Base-by-base conservation (phyloP, 495 filamentous ascomycete species). In the Hypoxylon subgilvum region DNA sequence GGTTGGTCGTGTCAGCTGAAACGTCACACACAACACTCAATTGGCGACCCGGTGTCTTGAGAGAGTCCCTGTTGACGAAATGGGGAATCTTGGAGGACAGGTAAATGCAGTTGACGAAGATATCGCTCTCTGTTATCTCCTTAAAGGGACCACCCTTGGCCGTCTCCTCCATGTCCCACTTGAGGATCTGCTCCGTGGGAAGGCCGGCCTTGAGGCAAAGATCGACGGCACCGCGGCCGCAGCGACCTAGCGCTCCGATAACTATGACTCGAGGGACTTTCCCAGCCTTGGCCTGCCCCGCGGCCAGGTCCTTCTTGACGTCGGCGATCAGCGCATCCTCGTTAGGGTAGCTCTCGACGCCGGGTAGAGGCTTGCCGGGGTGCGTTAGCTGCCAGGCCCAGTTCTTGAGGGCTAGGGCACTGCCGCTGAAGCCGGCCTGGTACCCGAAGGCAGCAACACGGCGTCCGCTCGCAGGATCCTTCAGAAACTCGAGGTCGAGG, bases 161-260 rank as follows among this genome's bases (percentile, higher is more conserved):
- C n/a, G 93, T 97, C 82, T 97, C 94, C 1, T 79, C 85, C 74
- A 98, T 81, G 79, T 97, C 94, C 93, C 93, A 97, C 79, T 92
- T 84, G 64, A 93, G 72, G 61, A 96, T 84, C 61, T 89, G 83
- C 53, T 84, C 82, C 13, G 86, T 82, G 8, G 86, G 82, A 23
- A 96, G 77, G 36, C 91, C 93, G 17, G 84, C 87, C 73, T 86
- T 85, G 64, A 83, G 79, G 63, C 87, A 89, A 52, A 94, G 74
- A 44, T 93, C 86, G 3, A 96, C 86, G 18, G 94, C 91, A 36
- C 93, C 94, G 8, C 79, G 83, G 17, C 93, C 94, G 69, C 92
- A 96, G 45, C 93, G 87, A 47, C 94, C 93, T 17, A 96, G 72
- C 6, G 84, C 84, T 36, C 84, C 84, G 47, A 86, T 86, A 45